Percentiles rank a stretch among this genome's conserved stretches.
phyloP scores from a whole-genome alignment of 2,329 filamentous ascomycete genomes.

The Verticillium nubilum region DNA sequence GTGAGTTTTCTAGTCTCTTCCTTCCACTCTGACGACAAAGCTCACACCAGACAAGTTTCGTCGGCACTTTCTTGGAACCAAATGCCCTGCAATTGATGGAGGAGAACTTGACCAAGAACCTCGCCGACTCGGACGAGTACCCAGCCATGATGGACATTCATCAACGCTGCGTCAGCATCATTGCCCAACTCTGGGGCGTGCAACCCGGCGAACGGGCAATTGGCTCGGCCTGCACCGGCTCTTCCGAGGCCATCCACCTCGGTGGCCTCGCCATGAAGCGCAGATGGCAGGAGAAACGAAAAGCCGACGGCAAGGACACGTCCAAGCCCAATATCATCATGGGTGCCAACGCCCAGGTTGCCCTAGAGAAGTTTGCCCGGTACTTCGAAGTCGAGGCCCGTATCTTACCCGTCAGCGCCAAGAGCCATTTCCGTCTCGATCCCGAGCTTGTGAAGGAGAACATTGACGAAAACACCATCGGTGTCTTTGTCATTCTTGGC shows the following conservation, averaged over 20 bases:
- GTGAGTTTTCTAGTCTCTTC: constrained; percentile 18
- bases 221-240: constrained; percentile 66
- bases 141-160: constrained; percentile 55
- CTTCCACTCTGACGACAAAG: not conserved
- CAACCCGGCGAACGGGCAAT: constrained; percentile 58
- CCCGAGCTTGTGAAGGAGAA: constrained; percentile 59
- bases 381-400: constrained; percentile 70
- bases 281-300: constrained; percentile 63
- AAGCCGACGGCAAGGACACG: constrained; percentile 55
- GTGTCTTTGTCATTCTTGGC: constrained; percentile 68
- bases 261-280: constrained; percentile 70
- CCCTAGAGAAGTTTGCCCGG: constrained; percentile 65
- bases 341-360: constrained; percentile 69
- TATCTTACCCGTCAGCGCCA: constrained; percentile 56
- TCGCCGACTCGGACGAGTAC: constrained; percentile 66
- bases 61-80: constrained; percentile 66
- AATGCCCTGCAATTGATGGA: constrained; percentile 60
- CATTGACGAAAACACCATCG: constrained; percentile 71
- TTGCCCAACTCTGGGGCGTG: constrained; percentile 61
- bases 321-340: constrained; percentile 67
- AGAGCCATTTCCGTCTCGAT: constrained; percentile 57
- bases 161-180: constrained; percentile 62
- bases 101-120: constrained; percentile 65
- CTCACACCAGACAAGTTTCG: constrained; percentile 43
- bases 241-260: constrained; percentile 65